Base-by-base conservation (phyloP, 192 early-diverging fungal species). In the Gigaspora rosea region DNA sequence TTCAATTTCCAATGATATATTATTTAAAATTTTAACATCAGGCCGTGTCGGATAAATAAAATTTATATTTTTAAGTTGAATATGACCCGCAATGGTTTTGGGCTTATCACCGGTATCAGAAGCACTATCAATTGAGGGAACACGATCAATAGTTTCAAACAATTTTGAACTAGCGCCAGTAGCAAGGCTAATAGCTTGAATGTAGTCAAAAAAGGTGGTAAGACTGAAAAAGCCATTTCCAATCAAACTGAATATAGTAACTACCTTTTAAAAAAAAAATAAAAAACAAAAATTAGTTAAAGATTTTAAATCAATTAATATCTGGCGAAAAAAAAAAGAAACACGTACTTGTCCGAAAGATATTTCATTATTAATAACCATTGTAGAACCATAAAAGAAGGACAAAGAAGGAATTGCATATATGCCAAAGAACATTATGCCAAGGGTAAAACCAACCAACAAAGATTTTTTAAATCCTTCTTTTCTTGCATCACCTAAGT, bases 21-120 rank as follows among this genome's bases (percentile, higher is more conserved):
- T 27, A 27, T 27, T 27, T 27, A 27, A 27, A 27, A 35, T 86
- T 86, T 66, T 88, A 86, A 96, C 92, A 67, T 95, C 93, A 0
- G 90, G 90, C 7, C 94, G 90, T 32, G 93, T 86, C 16, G 95
- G 96, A 73, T 98, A 98, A 65, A 80, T 74, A 83, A 98, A 98
- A 15, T 85, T 65, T 32, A 98, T 90, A 75, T 92, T 84, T 20
- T 79, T 76, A 69, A 98, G 86, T 82, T 91, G 90, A 52, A 95
- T 92, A 4, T 86, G 79, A 56, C 94, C 94, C 4, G 72, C 76
- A 3, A 87, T 81, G 8, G 78, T 78, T 13, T 32, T 57, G 8
- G 56, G 49, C 49, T 59, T 66, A 13, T 2, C 32, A 8, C 69
- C 77, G 3, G 22, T 16, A 3, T 36, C 72, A 18, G 66, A 61